Base-by-base conservation (phyloP, 345 rosid genomes). In the Mangifera indica region DNA sequence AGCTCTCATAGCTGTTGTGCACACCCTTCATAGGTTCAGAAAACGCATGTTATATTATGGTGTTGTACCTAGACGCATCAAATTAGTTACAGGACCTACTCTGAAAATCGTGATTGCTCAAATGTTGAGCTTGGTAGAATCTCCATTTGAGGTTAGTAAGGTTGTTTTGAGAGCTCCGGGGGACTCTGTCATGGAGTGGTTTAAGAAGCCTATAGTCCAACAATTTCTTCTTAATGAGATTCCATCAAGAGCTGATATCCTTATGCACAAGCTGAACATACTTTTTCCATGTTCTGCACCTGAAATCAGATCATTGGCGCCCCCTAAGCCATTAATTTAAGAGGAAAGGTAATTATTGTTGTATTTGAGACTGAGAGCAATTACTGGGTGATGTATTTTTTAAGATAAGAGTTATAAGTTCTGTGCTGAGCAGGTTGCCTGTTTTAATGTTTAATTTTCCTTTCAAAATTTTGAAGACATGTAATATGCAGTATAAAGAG, bases 1-100 rank as follows among this genome's bases (percentile, higher is more conserved):
- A 20, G 96, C 99, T 44, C 94, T 93, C 29, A 80, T 96, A 78
- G 99, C 99, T 0, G 99, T 88, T 61, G 96, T 86, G 45, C 99
- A 95, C 82, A 91, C 98, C 24, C 92, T 93, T 46, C 99, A 95
- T 76, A 83, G 98, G 79, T 93, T 96, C 82, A 85, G 99, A 74
- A 96, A 96, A 83, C 79, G 98, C 34, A 91, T 91, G 99, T 77
- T 96, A 70, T 96, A 89, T 75, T 93, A 96, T 3, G 99, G 99
- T 15, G 94, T 91, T 37, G 82, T 93, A 48, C 99, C 99, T 2
- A 85, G 98, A 76, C 95, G 96, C 22, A 91, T 96, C 69, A 96
- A 96, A 78, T 83, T 96, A 81, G 99, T 96, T 63, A 96, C 98
- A 5, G 98, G 98, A 66, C 98, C 97, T 7, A 93, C 97, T 7